phyloP scores from a whole-genome alignment of 73 alveolate genomes.

The Paramecium pentaurelia region DNA sequence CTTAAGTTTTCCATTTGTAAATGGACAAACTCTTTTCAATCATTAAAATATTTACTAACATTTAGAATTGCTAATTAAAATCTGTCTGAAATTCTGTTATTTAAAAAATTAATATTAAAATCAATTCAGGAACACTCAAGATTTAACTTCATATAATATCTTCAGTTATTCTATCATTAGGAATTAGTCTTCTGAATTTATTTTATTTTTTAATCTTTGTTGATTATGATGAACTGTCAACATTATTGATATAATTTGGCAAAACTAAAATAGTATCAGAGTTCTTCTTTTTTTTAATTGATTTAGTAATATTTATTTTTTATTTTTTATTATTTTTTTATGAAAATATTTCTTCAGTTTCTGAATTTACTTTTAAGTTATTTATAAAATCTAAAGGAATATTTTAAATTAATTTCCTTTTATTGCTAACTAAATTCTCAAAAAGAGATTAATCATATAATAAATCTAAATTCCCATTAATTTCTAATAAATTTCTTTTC shows the following conservation, averaged over 20 bases:
- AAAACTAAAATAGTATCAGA: not conserved
- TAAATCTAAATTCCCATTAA: not conserved
- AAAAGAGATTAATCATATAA: not conserved
- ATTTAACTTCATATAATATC: not conserved
- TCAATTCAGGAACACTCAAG: not conserved
- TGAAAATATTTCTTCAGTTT: not conserved
- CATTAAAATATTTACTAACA: not conserved
- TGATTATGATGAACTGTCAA: not conserved
- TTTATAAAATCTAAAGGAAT: not conserved
- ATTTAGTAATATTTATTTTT: not conserved
- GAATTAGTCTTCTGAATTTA: not conserved
- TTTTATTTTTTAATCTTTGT: not conserved
- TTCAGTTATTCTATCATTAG: not conserved
- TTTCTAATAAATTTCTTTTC: not conserved
- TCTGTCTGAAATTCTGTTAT: not conserved
- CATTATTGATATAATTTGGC: not conserved
- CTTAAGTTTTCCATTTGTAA: not conserved
- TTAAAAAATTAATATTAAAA: too few species aligned
- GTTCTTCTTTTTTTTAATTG: not conserved
- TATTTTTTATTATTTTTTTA: not conserved
- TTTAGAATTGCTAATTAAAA: not conserved
- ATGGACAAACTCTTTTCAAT: not conserved
- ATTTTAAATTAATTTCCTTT: not conserved
- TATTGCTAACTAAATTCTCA: not conserved
- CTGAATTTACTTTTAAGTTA: not conserved